phyloP scores from a whole-genome alignment of 2,329 filamentous ascomycete genomes.

The Alternaria ethzedia region DNA sequence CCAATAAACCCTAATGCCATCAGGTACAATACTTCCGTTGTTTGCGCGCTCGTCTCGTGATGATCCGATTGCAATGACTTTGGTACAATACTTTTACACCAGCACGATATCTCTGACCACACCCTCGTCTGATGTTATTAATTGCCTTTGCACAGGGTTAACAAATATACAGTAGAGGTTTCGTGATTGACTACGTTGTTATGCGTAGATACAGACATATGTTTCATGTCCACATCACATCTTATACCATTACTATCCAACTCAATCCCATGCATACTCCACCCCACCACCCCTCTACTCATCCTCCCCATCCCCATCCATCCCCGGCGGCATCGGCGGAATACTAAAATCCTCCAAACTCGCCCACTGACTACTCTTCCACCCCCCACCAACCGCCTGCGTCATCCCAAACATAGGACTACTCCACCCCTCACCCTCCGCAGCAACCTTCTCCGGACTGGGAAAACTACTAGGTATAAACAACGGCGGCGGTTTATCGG shows the following conservation, averaged over 20 bases:
- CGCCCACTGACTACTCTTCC: conserved; percentile 21
- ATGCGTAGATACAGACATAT: too few relatives aligned
- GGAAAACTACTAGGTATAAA: conserved; percentile 46
- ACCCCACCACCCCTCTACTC: conserved; percentile 9
- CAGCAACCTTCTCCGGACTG: conserved; percentile 28
- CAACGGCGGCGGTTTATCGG: conserved; percentile 36
- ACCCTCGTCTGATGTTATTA: too few relatives aligned
- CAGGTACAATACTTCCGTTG: too few relatives aligned
- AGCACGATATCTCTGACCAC: too few relatives aligned
- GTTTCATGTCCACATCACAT: too few relatives aligned
- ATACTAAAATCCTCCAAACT: conserved; percentile 45
- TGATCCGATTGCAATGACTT: too few relatives aligned
- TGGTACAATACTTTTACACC: too few relatives aligned
- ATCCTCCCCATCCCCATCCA: not conserved
- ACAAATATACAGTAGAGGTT: too few relatives aligned
- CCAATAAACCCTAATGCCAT: too few relatives aligned
- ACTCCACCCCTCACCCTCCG: conserved; percentile 33
- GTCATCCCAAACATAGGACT: conserved; percentile 30
- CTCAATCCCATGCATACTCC: not conserved
- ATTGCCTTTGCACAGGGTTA: too few relatives aligned
- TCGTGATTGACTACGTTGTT: too few relatives aligned
- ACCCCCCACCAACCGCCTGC: conserved; percentile 7
- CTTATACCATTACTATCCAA: not conserved
- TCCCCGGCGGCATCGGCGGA: conserved; percentile 34
- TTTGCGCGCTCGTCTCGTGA: too few relatives aligned